Conservation (phyloP, 2,329 filamentous ascomycete species). For the Coniochaeta hoffmannii region DNA sequence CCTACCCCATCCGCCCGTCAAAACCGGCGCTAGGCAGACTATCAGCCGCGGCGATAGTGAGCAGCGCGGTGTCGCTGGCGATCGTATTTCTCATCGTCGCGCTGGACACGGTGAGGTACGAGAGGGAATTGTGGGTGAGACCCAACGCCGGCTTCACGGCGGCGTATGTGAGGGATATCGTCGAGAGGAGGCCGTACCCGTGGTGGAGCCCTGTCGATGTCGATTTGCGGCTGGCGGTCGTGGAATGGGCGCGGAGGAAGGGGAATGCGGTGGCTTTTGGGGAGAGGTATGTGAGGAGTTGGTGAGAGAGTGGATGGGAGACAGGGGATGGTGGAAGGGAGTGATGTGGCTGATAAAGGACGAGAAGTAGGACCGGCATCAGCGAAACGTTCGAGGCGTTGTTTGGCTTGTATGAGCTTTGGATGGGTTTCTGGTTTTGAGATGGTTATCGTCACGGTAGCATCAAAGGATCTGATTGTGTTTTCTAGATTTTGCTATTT, state of each 20-base stretch:
- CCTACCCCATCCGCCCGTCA: background rate
- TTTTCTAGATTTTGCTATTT: background rate
- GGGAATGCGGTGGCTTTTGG: slow-evolving; percentile 3
- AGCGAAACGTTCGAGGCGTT: background rate
- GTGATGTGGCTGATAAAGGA: background rate
- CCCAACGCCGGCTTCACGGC: slow-evolving; percentile 14
- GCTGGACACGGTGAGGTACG: slow-evolving; percentile 12
- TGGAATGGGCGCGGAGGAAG: slow-evolving; percentile 4
- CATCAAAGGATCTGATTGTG: too few species aligned
- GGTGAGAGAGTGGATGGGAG: background rate
- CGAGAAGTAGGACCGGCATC: background rate
- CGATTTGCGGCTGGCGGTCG: slow-evolving; percentile 12
- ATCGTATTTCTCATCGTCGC: slow-evolving; percentile 5
- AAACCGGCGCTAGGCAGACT: background rate
- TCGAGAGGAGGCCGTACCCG: slow-evolving; percentile 10
- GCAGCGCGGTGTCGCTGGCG: slow-evolving; percentile 3
- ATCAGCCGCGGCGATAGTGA: slow-evolving; percentile 6
- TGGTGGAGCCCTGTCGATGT: slow-evolving; percentile 11
- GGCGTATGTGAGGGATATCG: slow-evolving; percentile 13
- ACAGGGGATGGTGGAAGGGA: background rate
- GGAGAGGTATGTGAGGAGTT: background rate
- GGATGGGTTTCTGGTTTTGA: too few species aligned
- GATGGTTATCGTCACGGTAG: too few species aligned
- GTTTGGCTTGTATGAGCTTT: background rate
- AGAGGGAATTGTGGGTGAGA: slow-evolving; percentile 16